Percentiles rank a stretch among this genome's conserved stretches.
Conservation (phyloP, 192 early-diverging fungal genomes). For the Powellomyces hirtus region DNA sequence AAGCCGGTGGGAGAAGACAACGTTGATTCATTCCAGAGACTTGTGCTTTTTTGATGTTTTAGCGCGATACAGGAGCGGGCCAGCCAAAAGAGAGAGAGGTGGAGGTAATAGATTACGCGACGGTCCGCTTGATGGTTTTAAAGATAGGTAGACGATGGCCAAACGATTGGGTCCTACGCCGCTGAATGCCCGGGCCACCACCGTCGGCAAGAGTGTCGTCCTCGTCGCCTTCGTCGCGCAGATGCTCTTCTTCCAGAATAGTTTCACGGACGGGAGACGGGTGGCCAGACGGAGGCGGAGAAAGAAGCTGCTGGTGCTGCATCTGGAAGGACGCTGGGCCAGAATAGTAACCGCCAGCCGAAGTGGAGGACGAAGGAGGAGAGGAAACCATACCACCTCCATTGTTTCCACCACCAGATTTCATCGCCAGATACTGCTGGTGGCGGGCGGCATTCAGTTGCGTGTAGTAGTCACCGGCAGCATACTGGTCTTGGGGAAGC, state of each 20-base stretch:
- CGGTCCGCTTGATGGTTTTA: constrained; percentile 6
- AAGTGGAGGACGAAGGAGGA: background rate
- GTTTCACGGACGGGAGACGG: constrained; percentile 24
- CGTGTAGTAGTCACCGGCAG: background rate
- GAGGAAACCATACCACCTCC: background rate
- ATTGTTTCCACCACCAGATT: background rate
- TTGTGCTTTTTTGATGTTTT: too few relatives aligned
- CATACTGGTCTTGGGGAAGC: background rate
- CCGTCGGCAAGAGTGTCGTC: background rate
- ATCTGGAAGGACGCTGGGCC: background rate
- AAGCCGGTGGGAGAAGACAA: too few relatives aligned
- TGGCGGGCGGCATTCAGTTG: background rate
- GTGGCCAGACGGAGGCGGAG: constrained; percentile 24
- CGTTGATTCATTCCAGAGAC: too few relatives aligned
- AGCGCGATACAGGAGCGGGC: too few relatives aligned
- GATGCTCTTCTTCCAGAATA: constrained; percentile 22
- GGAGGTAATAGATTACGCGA: background rate
- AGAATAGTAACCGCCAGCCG: background rate
- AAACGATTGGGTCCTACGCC: constrained; percentile 4
- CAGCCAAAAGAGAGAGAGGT: background rate
- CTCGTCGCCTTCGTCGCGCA: background rate
- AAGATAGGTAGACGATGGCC: constrained; percentile 3
- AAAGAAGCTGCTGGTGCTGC: constrained; percentile 16
- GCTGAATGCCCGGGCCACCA: background rate
- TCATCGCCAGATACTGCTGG: background rate